Evolutionary conservation across 257 asterid species (phyloP), one percentile per base, ranked within the genome.

Genomic region (Fraxinus americana): DNA sequence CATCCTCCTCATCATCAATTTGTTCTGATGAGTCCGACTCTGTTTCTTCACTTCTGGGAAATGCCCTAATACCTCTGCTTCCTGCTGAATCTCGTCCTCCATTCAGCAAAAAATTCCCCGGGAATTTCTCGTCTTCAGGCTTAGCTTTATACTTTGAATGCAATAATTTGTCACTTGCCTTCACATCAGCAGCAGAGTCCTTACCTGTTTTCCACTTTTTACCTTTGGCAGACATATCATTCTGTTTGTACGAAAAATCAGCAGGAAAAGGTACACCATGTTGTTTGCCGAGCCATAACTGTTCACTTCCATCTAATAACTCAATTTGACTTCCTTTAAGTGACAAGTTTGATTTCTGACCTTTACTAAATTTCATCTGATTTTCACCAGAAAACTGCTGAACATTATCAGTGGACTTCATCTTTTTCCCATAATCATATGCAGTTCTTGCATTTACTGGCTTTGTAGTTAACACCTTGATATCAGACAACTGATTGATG

Each of bases 1-100:
- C 90, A 74, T 91, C 96, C 54, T 86, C 96, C 25, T 88, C 91
- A 41, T 85, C 94, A 43, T 87, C 90, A 80, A 91, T 81, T 73
- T 91, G 94, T 78, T 85, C 97, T 25, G 98, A 93, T 61, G 99
- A 96, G 84, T 96, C 99, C 5, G 99, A 92, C 72, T 96, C 99
- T 29, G 98, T 96, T 83, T 93, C 98, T 81, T 96, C 98, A 81
- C 78, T 82, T 79, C 89, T 86, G 45, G 86, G 75, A 67, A 84
- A 86, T 66, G 68, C 76, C 70, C 86, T 81, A 54, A 71, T 34
- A 32, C 88, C 94, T 85, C 90, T 88, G 72, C 72, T 79, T 61
- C 86, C 87, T 16, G 45, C 77, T 39, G 75, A 83, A 82, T 85
- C 93, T 66, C 84, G 84, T 78, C 84, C 86, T 83, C 89, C 92